phyloP scores from a whole-genome alignment of 2,329 filamentous ascomycete genomes.

The Fusarium palustre region DNA sequence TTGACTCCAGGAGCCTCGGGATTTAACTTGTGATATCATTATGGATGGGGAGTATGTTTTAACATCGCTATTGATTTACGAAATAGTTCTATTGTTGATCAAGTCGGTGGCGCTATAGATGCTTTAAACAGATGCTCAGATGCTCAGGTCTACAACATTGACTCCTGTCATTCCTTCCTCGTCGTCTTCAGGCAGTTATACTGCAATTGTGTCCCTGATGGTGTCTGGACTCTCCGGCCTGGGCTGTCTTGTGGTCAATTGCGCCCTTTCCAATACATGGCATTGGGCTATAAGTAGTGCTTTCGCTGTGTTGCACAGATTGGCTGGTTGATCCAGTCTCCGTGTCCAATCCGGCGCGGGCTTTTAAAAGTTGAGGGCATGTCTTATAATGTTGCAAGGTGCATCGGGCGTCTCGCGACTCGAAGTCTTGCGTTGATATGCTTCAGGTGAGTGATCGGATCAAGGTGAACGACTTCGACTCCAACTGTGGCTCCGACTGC shows the following conservation, averaged over 20 bases:
- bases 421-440: background rate
- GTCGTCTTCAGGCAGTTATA: background rate
- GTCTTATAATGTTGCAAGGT: too few species aligned
- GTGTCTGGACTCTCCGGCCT: background rate
- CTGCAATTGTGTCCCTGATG: background rate
- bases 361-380: background rate
- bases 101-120: background rate
- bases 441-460: conserved; percentile 1
- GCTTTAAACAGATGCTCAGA: background rate
- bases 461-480: conserved; percentile 47
- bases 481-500: conserved; percentile 24
- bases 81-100: background rate
- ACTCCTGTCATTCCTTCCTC: background rate
- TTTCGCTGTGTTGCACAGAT: background rate
- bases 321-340: background rate
- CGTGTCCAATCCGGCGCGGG: background rate
- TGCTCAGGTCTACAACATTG: background rate
- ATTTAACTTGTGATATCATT: background rate
- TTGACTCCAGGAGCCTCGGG: background rate
- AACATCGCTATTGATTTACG: background rate
- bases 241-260: background rate
- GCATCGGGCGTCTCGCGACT: background rate
- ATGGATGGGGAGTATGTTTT: background rate
- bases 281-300: background rate
- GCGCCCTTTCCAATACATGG: background rate